Evolutionary conservation across 208 protist genomes (phyloP).

Genomic region (Trypanosoma mega): DNA sequence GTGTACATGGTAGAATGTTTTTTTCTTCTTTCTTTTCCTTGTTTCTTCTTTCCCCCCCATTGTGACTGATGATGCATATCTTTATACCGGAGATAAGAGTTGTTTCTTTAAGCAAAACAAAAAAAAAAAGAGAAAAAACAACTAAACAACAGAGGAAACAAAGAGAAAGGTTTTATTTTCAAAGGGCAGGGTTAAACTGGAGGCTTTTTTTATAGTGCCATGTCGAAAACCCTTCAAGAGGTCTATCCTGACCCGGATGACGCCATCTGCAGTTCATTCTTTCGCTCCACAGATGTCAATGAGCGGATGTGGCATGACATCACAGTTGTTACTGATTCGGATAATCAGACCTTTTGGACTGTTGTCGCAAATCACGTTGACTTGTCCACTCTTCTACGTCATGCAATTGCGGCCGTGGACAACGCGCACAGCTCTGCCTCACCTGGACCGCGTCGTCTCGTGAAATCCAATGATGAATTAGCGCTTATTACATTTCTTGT

Average conservation of each 20-base stretch:
- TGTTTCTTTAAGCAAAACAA: too few species aligned
- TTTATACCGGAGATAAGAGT: too few species aligned
- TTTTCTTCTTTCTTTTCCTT: too few species aligned
- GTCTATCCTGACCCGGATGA: slow-evolving; percentile 56
- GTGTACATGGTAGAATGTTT: too few species aligned
- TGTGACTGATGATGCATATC: too few species aligned
- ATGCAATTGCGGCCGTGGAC: slow-evolving; percentile 56
- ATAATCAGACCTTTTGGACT: slow-evolving; percentile 86
- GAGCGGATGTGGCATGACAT: slow-evolving; percentile 66
- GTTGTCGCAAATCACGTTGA: slow-evolving; percentile 58
- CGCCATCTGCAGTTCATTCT: slow-evolving; percentile 62
- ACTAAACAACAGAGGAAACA: neutral
- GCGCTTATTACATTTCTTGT: slow-evolving; percentile 48
- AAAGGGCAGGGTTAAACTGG: too few species aligned
- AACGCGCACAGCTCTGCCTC: slow-evolving; percentile 65
- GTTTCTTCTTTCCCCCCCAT: too few species aligned
- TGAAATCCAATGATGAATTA: slow-evolving; percentile 41
- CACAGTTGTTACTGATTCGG: slow-evolving; percentile 48
- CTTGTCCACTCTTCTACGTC: slow-evolving; percentile 40
- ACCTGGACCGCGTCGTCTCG: slow-evolving; percentile 29
- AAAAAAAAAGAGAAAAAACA: too few species aligned
- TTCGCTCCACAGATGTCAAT: slow-evolving; percentile 55
- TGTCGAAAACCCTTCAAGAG: slow-evolving; percentile 22
- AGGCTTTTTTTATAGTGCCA: slow-evolving; percentile 18
- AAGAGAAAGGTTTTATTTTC: neutral